Conservation (phyloP, 2,329 filamentous ascomycete genomes). For the Curvularia sp. region DNA sequence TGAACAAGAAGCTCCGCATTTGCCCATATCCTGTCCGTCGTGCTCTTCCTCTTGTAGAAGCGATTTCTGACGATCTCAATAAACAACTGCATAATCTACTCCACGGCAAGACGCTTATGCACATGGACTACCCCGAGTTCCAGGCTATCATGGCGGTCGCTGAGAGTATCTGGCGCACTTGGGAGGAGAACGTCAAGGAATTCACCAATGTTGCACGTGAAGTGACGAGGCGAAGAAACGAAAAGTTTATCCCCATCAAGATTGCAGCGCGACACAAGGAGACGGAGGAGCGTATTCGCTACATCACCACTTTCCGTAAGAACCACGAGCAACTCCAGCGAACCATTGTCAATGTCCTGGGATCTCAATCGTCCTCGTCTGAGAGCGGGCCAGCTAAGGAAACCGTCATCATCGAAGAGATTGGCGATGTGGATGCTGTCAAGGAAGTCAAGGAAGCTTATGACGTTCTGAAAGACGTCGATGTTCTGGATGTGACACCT, state of each 20-base stretch:
- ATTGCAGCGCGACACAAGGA: slow-evolving; percentile 86
- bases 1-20: slow-evolving; percentile 97
- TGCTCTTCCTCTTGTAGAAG: slow-evolving; percentile 92
- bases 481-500: slow-evolving; percentile 88
- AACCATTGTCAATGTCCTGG: slow-evolving; percentile 96
- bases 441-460: slow-evolving; percentile 96
- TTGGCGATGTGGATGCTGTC: slow-evolving; percentile 95
- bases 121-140: slow-evolving; percentile 92
- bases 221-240: slow-evolving; percentile 88
- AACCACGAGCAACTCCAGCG: slow-evolving; percentile 97
- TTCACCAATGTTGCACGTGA: slow-evolving; percentile 98
- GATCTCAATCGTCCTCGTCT: slow-evolving; percentile 63
- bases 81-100: slow-evolving; percentile 84
- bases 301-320: slow-evolving; percentile 91
- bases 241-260: slow-evolving; percentile 99
- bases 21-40: slow-evolving; percentile 94
- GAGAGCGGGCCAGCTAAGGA: slow-evolving; percentile 44
- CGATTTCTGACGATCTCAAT: slow-evolving; percentile 93
- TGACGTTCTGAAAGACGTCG: slow-evolving; percentile 90
- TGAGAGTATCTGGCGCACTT: slow-evolving; percentile 85
- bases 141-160: slow-evolving; percentile 82
- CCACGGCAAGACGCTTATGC: slow-evolving; percentile 85
- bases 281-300: slow-evolving; percentile 88
- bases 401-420: slow-evolving; percentile 83
- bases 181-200: slow-evolving; percentile 96